Evolutionary conservation across 495 filamentous ascomycete genomes (phyloP).

Genomic region (Penicillium coprophilum): DNA sequence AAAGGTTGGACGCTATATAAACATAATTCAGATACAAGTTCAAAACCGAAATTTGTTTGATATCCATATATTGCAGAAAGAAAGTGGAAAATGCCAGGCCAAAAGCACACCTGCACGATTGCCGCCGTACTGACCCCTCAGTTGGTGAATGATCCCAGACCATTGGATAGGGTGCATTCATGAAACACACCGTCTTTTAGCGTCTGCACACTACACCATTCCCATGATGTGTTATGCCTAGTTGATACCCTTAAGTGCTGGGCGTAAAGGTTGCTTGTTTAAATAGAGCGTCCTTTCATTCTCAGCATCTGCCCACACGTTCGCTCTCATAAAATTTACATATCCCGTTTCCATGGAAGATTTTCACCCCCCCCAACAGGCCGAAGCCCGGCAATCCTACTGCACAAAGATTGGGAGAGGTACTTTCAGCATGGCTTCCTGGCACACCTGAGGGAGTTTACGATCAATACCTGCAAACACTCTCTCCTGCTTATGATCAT

Average conservation of each 20-base stretch:
- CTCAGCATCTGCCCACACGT: background rate
- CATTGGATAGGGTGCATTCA: background rate
- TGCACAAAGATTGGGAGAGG: background rate
- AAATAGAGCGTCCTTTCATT: background rate
- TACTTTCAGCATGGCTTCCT: background rate
- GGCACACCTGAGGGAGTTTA: background rate
- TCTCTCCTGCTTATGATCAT: background rate
- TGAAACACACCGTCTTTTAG: background rate
- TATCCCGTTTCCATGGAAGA: background rate
- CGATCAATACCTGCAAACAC: background rate
- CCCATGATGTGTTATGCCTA: background rate
- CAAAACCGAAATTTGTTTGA: too few species aligned
- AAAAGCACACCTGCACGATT: background rate
- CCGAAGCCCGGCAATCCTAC: background rate
- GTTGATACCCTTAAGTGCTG: background rate
- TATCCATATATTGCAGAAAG: too few species aligned
- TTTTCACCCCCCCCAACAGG: background rate
- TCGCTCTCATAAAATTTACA: background rate
- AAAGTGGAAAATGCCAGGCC: too few species aligned
- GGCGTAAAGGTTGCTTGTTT: background rate
- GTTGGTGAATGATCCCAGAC: background rate
- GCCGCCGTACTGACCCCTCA: background rate
- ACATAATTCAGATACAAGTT: too few species aligned
- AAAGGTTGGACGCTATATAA: too few species aligned
- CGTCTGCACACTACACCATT: background rate